Evolutionary conservation across 2,329 filamentous ascomycete species (phyloP).

Genomic region (Colletotrichum sp.): DNA sequence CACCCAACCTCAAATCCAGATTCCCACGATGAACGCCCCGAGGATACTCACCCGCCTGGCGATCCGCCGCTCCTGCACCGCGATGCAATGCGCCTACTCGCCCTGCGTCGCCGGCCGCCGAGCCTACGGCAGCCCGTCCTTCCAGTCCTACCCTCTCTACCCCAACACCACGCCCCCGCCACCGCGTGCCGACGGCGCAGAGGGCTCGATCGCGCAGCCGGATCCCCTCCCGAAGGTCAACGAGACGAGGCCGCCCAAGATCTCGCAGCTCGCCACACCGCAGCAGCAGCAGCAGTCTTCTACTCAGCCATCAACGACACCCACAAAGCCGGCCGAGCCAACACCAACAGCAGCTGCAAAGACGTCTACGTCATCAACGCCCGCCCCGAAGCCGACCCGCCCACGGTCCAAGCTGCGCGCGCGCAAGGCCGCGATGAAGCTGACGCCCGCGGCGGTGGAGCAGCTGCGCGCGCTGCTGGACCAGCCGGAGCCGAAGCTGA

Average conservation of each 20-base stretch:
- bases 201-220: constrained; percentile 53
- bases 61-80: constrained; percentile 11
- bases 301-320: not conserved
- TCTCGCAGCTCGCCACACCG: constrained; percentile 23
- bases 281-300: constrained; percentile 10
- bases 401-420: constrained; percentile 64
- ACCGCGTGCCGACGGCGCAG: constrained; percentile 47
- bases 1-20: not conserved
- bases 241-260: constrained; percentile 54
- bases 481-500: constrained; percentile 88
- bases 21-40: constrained; percentile 15
- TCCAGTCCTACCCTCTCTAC: constrained; percentile 58
- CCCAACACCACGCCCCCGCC: constrained; percentile 42
- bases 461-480: constrained; percentile 80
- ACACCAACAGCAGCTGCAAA: not conserved
- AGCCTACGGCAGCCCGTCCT: constrained; percentile 34
- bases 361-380: not conserved
- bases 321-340: constrained; percentile 7
- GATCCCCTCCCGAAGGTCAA: constrained; percentile 53
- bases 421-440: constrained; percentile 88
- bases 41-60: constrained; percentile 21
- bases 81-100: constrained; percentile 19
- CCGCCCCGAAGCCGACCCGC: constrained; percentile 41
- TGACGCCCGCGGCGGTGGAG: constrained; percentile 80
- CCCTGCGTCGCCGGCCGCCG: not conserved